Percentiles rank a stretch among this genome's conserved stretches.
These are phyloP conservation scores for Fusarium paranaense DNA, from an alignment of 2,329 filamentous ascomycete genomes.

Conservation along the genomic window DNA sequence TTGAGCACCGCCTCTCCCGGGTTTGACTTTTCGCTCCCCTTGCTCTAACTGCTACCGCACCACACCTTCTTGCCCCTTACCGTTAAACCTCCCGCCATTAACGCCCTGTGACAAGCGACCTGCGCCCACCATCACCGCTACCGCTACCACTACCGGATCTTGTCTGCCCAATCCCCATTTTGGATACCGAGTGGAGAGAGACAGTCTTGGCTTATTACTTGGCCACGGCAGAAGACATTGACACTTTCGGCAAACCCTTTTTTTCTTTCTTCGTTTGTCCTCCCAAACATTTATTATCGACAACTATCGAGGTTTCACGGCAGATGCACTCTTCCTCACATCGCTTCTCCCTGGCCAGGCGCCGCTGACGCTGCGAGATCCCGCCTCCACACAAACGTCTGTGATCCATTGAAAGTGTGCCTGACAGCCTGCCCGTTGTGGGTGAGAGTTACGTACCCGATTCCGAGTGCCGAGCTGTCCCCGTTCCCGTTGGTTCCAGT, in stretches of 20 bases:
- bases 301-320: neutral
- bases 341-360: conserved; percentile 9
- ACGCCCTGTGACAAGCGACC: neutral
- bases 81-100: neutral
- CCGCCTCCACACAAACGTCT: conserved; percentile 15
- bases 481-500: conserved; percentile 3
- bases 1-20: conserved; percentile 5
- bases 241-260: neutral
- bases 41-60: neutral
- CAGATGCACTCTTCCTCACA: neutral
- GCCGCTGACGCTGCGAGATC: conserved; percentile 32
- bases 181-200: neutral
- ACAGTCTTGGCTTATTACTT: conserved; percentile 6
- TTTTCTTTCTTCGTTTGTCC: neutral
- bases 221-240: neutral
- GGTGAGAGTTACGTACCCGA: conserved; percentile 11
- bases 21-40: conserved; percentile 3
- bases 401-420: neutral
- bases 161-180: conserved; percentile 5
- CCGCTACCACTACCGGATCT: neutral
- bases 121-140: neutral
- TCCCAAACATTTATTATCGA: neutral
- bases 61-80: neutral
- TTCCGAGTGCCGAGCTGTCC: conserved; percentile 27
- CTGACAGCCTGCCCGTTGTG: neutral